Evolutionary conservation across 1,284 basidiomycete genomes (phyloP), one percentile per base, ranked within the genome.

Genomic region (Jaminaea rosea): DNA sequence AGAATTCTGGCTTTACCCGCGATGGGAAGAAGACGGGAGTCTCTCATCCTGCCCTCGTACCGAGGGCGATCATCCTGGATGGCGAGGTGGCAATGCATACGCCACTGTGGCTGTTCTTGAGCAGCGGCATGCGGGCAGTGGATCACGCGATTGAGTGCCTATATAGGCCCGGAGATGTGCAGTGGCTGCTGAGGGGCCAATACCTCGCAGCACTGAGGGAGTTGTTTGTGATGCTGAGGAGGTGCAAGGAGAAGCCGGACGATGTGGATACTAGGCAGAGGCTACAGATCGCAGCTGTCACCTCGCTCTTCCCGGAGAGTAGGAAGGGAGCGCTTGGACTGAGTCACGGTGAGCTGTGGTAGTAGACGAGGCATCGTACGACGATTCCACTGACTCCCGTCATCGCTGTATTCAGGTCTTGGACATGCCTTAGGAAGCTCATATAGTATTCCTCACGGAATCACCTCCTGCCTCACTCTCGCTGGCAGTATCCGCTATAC

Each of bases 381-480:
- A 49, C 19, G 5, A 11, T 13, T 42, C 7, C 26, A 11, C 37
- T 6, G 4, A 19, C 19, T 46, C 11, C 44, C 42, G 53, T 3
- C n/a, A n/a, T n/a, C n/a, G n/a, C n/a, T n/a, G n/a, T n/a, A n/a
- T n/a, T n/a, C n/a, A n/a, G n/a, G n/a, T 3, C 44, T 67, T 15
- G 74, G 75, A 3, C 85, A 88, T 68, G 83, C 80, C 61, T 78
- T 89, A 10, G 87, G 87, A 2, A 85, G 85, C 3, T 79, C 79
- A 23, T 89, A 88, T 68, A 75, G 78, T 47, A 88, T 89, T 53
- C 82, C 83, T 9, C 87, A 89, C 69, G 87, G 87, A 3, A 85
- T 87, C 60, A 88, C 87, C 5, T 86, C 85, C 21, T 88, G 87
- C 72, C 76, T 88, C 46, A 88, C 87, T 1, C 80, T 89, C 8